Base-by-base conservation (phyloP, 2,329 filamentous ascomycete genomes). In the Cytospora piceae region DNA sequence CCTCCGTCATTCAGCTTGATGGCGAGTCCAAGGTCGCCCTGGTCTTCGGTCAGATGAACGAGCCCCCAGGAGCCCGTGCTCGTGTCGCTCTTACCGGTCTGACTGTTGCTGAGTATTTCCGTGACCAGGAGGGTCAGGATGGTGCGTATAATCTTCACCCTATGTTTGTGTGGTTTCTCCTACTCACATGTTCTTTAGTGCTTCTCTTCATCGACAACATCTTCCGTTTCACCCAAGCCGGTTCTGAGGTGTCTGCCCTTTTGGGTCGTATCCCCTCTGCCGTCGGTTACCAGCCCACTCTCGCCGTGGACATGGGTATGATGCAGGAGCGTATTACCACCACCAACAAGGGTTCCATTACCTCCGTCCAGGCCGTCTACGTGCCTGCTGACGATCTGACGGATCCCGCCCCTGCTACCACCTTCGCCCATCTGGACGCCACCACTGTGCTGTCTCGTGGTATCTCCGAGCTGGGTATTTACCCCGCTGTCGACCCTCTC, bases 241-340 rank as follows among this genome's bases (percentile, higher is more conserved):
- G 95, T 94, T 98, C 95, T 77, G 95, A 99, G 86, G 95, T 99
- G 89, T 98, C 94, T 86, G 95, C 95, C 78, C 89, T 99, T 80
- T 88, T 99, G 73, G 95, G 95, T 87, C 94, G 95, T 93, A 99
- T 99, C 77, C 95, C 95, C 83, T 99, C 95, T 87, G 95, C 95
- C 80, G 95, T 99, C 91, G 95, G 95, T 90, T 99, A 99, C 89
- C 95, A 97, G 84, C 94, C 94, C 79, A 97, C 94, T 75, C 92
- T 97, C 77, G 94, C 94, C 84, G 92, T 97, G 82, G 94, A 97
- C 85, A 97, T 97, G 94, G 94, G 94, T 94, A 83, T 84, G 79
- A 97, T 99, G 94, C 95, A 99, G 86, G 95, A 99, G 85, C 94
- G 95, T 88, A 99, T 99, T 78, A 99, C 95, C 81, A 99, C 95